phyloP scores from a whole-genome alignment of 1,284 basidiomycete species.

The Moesziomyces sp. region DNA sequence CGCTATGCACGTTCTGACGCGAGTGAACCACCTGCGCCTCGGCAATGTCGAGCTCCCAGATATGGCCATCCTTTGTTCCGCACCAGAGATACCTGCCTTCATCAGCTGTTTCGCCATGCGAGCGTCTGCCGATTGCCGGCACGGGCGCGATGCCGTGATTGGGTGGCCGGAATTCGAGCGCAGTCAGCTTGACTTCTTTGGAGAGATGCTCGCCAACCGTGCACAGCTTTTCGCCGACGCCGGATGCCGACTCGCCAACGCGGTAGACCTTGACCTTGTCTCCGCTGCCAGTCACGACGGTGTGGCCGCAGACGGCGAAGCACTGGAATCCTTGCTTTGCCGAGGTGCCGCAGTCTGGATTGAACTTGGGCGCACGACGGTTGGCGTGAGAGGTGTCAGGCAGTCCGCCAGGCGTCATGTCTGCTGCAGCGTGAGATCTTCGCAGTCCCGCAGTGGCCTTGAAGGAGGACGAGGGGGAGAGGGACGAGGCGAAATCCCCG shows the following conservation, averaged over 20 bases:
- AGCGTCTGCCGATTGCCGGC: slow-evolving; percentile 17
- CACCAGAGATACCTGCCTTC: slow-evolving; percentile 63
- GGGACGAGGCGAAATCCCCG: slow-evolving; percentile 7
- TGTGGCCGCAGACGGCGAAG: slow-evolving; percentile 48
- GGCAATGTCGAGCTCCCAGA: slow-evolving; percentile 61
- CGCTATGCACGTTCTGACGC: slow-evolving; percentile 52
- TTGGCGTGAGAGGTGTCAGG: slow-evolving; percentile 49
- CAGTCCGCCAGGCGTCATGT: slow-evolving; percentile 35
- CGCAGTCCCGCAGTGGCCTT: slow-evolving; percentile 28
- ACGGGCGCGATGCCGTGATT: slow-evolving; percentile 29
- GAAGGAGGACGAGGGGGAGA: slow-evolving; percentile 28
- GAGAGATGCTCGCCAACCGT: slow-evolving; percentile 46
- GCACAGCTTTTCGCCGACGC: slow-evolving; percentile 48
- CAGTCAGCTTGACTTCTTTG: slow-evolving; percentile 53
- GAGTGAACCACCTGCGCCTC: slow-evolving; percentile 42
- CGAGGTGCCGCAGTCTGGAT: slow-evolving; percentile 36
- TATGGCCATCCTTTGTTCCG: slow-evolving; percentile 57
- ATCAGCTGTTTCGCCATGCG: slow-evolving; percentile 43
- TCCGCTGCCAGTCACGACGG: slow-evolving; percentile 47
- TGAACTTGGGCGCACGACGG: slow-evolving; percentile 44
- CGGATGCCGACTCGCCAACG: slow-evolving; percentile 43
- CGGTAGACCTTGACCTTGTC: slow-evolving; percentile 58
- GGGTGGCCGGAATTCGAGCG: slow-evolving; percentile 48
- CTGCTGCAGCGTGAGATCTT: slow-evolving; percentile 23
- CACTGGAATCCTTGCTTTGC: slow-evolving; percentile 41